Conservation (phyloP, 768 basidiomycete species). For the Coprinopsis marcescibilis region DNA sequence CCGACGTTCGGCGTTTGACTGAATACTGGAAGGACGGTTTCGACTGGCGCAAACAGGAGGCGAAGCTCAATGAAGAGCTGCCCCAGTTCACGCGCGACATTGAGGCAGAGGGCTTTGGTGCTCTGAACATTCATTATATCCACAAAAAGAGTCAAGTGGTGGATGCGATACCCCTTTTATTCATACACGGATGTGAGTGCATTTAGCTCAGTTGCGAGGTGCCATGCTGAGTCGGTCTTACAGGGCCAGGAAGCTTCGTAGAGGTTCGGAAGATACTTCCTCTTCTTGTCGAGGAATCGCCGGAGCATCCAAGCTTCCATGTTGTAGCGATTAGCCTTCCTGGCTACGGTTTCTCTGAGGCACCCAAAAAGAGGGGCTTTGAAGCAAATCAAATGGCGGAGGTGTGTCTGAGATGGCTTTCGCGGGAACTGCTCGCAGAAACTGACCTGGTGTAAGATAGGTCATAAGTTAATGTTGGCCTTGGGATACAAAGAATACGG, state of each 20-base stretch:
- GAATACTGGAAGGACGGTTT: slow-evolving; percentile 43
- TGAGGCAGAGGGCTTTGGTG: slow-evolving; percentile 38
- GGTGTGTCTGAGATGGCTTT: too few relatives aligned
- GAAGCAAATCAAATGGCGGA: slow-evolving; percentile 27
- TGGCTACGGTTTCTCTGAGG: slow-evolving; percentile 58
- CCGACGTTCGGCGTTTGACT: slow-evolving; percentile 39
- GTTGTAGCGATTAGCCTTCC: slow-evolving; percentile 59
- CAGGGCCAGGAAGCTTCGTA: slow-evolving; percentile 57
- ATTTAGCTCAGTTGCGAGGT: background rate
- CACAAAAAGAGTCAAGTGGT: slow-evolving; percentile 40
- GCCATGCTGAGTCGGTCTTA: background rate
- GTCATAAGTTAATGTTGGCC: slow-evolving; percentile 44
- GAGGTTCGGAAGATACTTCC: slow-evolving; percentile 57
- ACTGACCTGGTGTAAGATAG: slow-evolving; percentile 4
- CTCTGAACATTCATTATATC: slow-evolving; percentile 47
- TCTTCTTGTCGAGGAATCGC: slow-evolving; percentile 37
- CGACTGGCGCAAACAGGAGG: slow-evolving; percentile 50
- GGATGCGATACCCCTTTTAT: slow-evolving; percentile 38
- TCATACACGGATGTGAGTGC: slow-evolving; percentile 46
- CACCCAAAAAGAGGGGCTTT: slow-evolving; percentile 47
- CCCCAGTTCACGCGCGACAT: slow-evolving; percentile 55
- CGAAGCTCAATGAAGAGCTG: slow-evolving; percentile 40
- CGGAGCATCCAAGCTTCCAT: slow-evolving; percentile 50
- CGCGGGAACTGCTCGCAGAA: background rate
- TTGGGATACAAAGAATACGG: slow-evolving; percentile 46